These are phyloP conservation scores for Tritrichomonas foetus DNA, from an alignment of 208 protist genomes.

Conservation along the genomic window DNA sequence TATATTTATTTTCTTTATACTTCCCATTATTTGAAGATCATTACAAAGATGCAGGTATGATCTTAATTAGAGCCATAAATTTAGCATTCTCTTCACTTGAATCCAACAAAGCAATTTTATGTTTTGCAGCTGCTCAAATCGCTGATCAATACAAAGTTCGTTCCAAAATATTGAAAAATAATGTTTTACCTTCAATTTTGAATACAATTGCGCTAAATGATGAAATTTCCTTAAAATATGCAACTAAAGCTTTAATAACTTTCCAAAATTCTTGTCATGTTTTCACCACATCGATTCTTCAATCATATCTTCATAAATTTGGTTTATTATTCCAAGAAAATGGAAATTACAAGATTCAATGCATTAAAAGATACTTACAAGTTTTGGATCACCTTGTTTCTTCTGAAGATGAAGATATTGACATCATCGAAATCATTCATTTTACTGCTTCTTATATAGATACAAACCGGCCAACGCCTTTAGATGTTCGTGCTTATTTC, in stretches of 20 bases:
- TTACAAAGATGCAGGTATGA: neutral
- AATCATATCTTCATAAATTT: too few species aligned
- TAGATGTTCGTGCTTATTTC: too few species aligned
- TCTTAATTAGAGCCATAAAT: neutral
- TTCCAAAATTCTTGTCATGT: neutral
- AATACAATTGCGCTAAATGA: neutral
- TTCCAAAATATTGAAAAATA: neutral
- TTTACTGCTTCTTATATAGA: too few species aligned
- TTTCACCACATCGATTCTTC: too few species aligned
- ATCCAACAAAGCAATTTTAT: neutral
- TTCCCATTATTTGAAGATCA: neutral
- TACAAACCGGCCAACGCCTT: too few species aligned
- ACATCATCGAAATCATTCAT: too few species aligned
- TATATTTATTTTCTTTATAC: neutral
- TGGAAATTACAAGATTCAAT: too few species aligned
- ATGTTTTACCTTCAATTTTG: neutral
- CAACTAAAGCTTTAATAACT: neutral
- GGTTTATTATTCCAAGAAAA: too few species aligned
- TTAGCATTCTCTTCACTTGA: neutral
- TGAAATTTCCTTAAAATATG: neutral
- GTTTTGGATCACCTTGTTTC: too few species aligned
- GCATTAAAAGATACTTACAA: too few species aligned
- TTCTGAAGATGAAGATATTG: too few species aligned
- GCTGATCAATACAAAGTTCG: neutral
- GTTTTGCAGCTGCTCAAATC: neutral